Conservation (phyloP, 352 stramenopile genomes). For the Globisporangium ultimum region DNA sequence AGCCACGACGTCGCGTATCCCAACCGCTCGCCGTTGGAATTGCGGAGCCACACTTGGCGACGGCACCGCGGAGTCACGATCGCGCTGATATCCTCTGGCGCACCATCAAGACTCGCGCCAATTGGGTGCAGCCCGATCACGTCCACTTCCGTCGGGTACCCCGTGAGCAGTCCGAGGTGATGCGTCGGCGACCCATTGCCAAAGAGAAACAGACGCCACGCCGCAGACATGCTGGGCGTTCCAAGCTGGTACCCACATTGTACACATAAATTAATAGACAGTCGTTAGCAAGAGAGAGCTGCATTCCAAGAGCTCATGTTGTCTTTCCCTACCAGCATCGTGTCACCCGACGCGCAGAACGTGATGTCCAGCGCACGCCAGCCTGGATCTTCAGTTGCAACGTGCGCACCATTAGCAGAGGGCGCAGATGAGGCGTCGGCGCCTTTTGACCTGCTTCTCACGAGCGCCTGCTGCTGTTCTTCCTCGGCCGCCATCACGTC, state of each 20-base stretch:
- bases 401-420: no score
- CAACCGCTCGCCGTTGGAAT: slow-evolving; percentile 60
- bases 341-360: slow-evolving; percentile 12
- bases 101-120: slow-evolving; percentile 31
- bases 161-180: slow-evolving; percentile 74
- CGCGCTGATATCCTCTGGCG: slow-evolving; percentile 34
- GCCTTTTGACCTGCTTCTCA: not conserved
- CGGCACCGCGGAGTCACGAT: slow-evolving; percentile 59
- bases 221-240: slow-evolving; percentile 49
- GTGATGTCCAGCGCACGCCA: slow-evolving; percentile 15
- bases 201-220: slow-evolving; percentile 83
- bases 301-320: not conserved
- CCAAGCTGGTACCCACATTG: slow-evolving; percentile 32
- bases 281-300: not conserved
- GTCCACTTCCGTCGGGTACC: slow-evolving; percentile 70
- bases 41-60: slow-evolving; percentile 80
- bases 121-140: slow-evolving; percentile 67
- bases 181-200: slow-evolving; percentile 82
- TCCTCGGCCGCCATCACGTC: not conserved
- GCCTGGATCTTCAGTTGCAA: slow-evolving; percentile 4
- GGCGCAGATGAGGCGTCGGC: no score
- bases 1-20: slow-evolving; percentile 84
- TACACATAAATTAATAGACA: not conserved
- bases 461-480: not conserved
- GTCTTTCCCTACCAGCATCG: slow-evolving; percentile 8